Evolutionary conservation across 78 protist genomes (phyloP).

Genomic region (Cavenderia fasciculata): DNA sequence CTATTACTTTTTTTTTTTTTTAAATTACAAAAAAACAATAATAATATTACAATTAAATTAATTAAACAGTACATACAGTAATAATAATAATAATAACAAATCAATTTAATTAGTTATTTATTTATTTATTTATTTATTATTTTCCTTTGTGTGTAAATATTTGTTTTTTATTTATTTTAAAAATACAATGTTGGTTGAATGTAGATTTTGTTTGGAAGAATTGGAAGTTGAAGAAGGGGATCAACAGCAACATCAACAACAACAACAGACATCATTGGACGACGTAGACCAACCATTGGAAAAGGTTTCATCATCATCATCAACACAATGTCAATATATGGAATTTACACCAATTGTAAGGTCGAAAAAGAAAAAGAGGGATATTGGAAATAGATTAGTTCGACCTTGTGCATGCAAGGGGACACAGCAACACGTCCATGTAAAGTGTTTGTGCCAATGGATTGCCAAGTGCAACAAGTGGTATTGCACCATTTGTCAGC

Average conservation of each 20-base stretch:
- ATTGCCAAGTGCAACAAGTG: conserved; percentile 67
- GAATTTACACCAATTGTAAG: conserved; percentile 37
- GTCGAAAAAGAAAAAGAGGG: conserved; percentile 36
- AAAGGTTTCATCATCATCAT: not conserved
- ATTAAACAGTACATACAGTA: too few species aligned
- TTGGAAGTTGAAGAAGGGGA: conserved; percentile 16
- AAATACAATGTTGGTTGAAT: conserved; percentile 57
- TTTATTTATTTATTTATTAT: not conserved
- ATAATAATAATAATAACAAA: too few species aligned
- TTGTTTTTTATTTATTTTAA: not conserved
- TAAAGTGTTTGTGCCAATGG: conserved; percentile 76
- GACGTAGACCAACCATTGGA: not conserved
- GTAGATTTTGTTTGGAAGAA: conserved; percentile 78
- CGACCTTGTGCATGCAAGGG: conserved; percentile 74
- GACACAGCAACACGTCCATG: conserved; percentile 63
- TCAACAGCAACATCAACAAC: not conserved
- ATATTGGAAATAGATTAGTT: conserved; percentile 56
- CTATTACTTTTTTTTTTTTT: too few species aligned
- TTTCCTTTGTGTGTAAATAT: not conserved
- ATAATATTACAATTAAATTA: too few species aligned
- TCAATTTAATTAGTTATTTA: not conserved
- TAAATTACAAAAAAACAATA: too few species aligned
- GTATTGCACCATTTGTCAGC: conserved; percentile 65
- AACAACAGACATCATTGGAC: not conserved
- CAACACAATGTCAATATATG: not conserved